Evolutionary conservation across 108 stramenopile species (phyloP).

Genomic region (Cylindrotheca fusiformis): DNA sequence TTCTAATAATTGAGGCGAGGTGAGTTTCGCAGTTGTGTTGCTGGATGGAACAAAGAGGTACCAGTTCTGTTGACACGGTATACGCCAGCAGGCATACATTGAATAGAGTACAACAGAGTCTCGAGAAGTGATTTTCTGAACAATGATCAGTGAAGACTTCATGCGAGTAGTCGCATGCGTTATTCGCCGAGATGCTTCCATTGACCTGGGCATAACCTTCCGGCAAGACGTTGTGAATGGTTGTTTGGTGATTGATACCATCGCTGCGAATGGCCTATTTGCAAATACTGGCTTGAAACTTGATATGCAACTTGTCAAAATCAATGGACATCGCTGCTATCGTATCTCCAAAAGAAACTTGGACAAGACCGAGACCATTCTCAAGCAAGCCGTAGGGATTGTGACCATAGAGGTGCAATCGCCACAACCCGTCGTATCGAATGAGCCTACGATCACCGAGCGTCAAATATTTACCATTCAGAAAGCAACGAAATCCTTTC

Average conservation of each 20-base stretch:
- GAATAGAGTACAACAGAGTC: no score
- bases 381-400: background rate
- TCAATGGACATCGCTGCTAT: background rate
- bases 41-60: background rate
- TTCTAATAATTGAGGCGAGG: background rate
- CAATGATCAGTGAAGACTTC: no score
- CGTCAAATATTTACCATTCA: background rate
- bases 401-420: background rate
- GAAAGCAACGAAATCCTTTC: background rate
- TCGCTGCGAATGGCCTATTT: background rate
- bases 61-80: background rate
- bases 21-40: background rate
- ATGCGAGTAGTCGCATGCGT: background rate
- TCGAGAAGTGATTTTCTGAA: no score
- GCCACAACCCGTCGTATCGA: background rate
- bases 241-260: background rate
- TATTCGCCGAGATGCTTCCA: background rate
- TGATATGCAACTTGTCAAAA: background rate
- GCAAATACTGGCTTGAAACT: background rate
- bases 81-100: no score
- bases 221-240: background rate
- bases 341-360: background rate
- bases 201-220: background rate
- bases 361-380: background rate
- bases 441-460: background rate